Conservation (phyloP, 768 basidiomycete genomes). For the Omphalotus guepiniiformis region DNA sequence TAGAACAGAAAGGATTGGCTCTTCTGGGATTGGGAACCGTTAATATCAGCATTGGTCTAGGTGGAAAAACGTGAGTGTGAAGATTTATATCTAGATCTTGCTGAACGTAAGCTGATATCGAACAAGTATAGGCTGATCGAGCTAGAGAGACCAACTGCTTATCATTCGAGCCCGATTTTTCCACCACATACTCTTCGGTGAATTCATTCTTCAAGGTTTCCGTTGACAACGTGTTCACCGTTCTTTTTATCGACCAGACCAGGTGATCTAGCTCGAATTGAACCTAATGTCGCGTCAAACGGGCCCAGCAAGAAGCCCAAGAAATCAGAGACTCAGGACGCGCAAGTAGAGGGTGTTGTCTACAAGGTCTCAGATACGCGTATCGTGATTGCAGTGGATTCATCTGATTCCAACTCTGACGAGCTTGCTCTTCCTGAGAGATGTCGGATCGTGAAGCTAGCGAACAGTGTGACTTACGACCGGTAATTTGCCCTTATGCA, state of each 20-base stretch:
- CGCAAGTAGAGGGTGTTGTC: slow-evolving; percentile 72
- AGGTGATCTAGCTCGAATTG: slow-evolving; percentile 86
- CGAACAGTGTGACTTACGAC: slow-evolving; percentile 90
- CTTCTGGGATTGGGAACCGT: slow-evolving; percentile 68
- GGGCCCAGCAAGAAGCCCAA: slow-evolving; percentile 43
- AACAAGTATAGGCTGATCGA: slow-evolving; percentile 71
- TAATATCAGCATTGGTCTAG: slow-evolving; percentile 77
- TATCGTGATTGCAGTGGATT: slow-evolving; percentile 76
- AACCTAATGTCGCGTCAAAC: slow-evolving; percentile 53
- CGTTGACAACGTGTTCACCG: slow-evolving; percentile 1
- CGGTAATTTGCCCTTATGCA: slow-evolving; percentile 41
- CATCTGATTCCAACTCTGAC: slow-evolving; percentile 51
- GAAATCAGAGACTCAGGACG: slow-evolving; percentile 33
- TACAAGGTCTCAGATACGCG: slow-evolving; percentile 84
- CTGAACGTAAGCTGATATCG: slow-evolving; percentile 17
- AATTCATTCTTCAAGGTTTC: slow-evolving; percentile 14
- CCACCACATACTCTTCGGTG: slow-evolving; percentile 87
- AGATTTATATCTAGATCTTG: neutral
- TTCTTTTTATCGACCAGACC: slow-evolving; percentile 40
- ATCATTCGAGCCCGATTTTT: slow-evolving; percentile 64
- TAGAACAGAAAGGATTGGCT: slow-evolving; percentile 88
- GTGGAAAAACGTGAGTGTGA: slow-evolving; percentile 82
- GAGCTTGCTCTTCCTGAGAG: slow-evolving; percentile 82
- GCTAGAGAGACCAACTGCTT: slow-evolving; percentile 77
- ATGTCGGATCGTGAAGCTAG: slow-evolving; percentile 82